Conservation (phyloP, 2,329 filamentous ascomycete species). For the Diaporthe citrichinensis region DNA sequence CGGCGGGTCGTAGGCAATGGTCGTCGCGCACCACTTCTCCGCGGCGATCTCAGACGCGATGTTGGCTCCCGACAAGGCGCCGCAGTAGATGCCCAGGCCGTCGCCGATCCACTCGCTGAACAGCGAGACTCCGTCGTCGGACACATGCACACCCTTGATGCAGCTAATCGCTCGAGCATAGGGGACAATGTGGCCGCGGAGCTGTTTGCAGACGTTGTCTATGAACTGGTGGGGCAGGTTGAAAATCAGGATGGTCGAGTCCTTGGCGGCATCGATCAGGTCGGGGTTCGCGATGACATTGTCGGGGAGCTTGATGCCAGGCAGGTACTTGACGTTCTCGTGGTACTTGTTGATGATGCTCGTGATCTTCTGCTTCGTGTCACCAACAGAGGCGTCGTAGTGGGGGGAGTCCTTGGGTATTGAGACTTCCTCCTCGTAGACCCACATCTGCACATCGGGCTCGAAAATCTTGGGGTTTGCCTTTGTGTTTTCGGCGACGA, state of each 20-base stretch:
- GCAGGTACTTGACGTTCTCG: conserved; percentile 98
- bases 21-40: conserved; percentile 98
- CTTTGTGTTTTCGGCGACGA: conserved; percentile 91
- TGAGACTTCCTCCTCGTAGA: conserved; percentile 91
- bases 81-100: conserved; percentile 94
- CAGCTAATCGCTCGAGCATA: conserved; percentile 95
- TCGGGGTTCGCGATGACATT: conserved; percentile 91
- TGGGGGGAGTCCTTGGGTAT: conserved; percentile 80
- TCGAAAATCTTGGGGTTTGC: conserved; percentile 87
- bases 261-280: conserved; percentile 82
- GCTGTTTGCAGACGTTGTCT: conserved; percentile 83
- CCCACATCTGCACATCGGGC: conserved; percentile 96
- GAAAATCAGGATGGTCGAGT: conserved; percentile 92
- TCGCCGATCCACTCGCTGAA: conserved; percentile 97
- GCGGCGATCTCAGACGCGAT: conserved; percentile 94
- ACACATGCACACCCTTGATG: conserved; percentile 97
- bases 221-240: conserved; percentile 99
- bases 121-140: conserved; percentile 85
- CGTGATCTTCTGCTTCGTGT: conserved; percentile 87
- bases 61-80: conserved; percentile 95
- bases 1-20: conserved; percentile 95
- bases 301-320: conserved; percentile 83
- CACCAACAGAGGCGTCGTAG: conserved; percentile 75
- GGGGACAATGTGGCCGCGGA: conserved; percentile 90
- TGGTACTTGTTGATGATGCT: conserved; percentile 90